Percentiles rank a stretch among this genome's conserved stretches.
These are phyloP conservation scores for Setaria viridis DNA, from an alignment of 202 grass and related monocot species.

Conservation along the genomic window DNA sequence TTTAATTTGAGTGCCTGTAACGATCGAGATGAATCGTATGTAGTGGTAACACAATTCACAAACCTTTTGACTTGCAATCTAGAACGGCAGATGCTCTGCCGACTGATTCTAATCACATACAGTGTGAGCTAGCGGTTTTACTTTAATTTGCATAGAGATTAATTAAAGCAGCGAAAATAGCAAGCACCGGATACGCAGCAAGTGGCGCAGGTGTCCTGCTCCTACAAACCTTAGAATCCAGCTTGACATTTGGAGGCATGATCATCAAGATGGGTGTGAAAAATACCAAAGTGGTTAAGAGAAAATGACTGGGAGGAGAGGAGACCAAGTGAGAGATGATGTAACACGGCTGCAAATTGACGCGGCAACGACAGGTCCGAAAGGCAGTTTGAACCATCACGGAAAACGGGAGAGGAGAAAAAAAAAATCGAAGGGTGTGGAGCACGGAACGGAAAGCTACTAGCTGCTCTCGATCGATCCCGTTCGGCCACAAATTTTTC, in stretches of 20 bases:
- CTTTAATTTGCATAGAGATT: slow-evolving; percentile 25
- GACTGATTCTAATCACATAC: slow-evolving; percentile 25
- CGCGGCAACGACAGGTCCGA: slow-evolving; percentile 33
- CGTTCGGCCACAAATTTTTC: not conserved
- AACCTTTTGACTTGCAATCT: slow-evolving; percentile 42
- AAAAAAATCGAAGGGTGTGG: slow-evolving; percentile 23
- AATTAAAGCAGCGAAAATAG: slow-evolving; percentile 15
- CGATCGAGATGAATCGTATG: slow-evolving; percentile 22
- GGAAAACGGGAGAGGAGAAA: not conserved
- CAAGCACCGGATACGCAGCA: not conserved
- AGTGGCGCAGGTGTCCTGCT: slow-evolving; percentile 44
- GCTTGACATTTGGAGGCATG: not conserved
- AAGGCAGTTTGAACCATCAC: slow-evolving; percentile 46
- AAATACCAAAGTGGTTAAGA: slow-evolving; percentile 54
- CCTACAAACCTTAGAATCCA: not conserved
- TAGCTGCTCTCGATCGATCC: not conserved
- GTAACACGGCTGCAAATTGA: slow-evolving; percentile 42
- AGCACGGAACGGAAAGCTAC: slow-evolving; percentile 53
- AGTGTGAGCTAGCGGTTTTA: not conserved
- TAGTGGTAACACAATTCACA: slow-evolving; percentile 3
- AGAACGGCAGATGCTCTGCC: not conserved
- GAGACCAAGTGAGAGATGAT: slow-evolving; percentile 23
- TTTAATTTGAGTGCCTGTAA: not conserved
- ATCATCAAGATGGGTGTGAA: not conserved
- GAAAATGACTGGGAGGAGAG: slow-evolving; percentile 44